Percentiles rank a stretch among this genome's conserved stretches.
Evolutionary conservation across 352 stramenopile species (phyloP).

Genomic region (Pythium angustatum): DNA sequence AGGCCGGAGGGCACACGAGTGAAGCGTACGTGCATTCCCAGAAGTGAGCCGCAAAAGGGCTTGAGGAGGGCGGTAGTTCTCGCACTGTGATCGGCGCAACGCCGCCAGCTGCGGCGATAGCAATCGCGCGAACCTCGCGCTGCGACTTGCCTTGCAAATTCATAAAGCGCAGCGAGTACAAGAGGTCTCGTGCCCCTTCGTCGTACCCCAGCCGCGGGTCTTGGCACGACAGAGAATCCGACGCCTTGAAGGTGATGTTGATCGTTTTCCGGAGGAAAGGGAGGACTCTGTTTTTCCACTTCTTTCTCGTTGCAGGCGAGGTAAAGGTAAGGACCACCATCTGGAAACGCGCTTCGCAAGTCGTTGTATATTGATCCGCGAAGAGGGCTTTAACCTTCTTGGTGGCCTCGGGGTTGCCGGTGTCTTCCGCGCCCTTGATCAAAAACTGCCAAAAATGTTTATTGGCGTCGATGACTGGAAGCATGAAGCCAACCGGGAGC

Average conservation of each 20-base stretch:
- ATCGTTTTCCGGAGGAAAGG: not conserved
- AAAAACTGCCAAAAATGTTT: not conserved
- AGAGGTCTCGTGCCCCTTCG: not conserved
- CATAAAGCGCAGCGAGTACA: not conserved
- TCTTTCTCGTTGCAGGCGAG: not conserved
- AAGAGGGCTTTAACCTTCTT: not conserved
- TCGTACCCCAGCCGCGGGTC: not conserved
- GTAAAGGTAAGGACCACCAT: not conserved
- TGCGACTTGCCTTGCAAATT: not conserved
- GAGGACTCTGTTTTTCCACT: conserved; percentile 1
- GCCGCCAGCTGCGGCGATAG: not conserved
- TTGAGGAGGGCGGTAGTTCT: not conserved
- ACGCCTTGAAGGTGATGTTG: not conserved
- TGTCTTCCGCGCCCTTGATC: not conserved
- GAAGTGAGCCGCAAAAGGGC: not conserved
- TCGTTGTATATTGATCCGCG: not conserved
- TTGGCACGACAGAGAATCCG: not conserved
- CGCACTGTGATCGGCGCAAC: not conserved
- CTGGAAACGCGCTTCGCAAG: not conserved
- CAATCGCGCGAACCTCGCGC: not conserved
- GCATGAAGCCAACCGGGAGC: not conserved
- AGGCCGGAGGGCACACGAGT: not conserved
- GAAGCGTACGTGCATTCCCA: not conserved
- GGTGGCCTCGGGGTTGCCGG: not conserved
- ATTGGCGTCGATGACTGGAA: not conserved